Evolutionary conservation across 2,329 filamentous ascomycete species (phyloP), one percentile per base, ranked within the genome.

Genomic region (Proliferodiscus dingleyae): DNA sequence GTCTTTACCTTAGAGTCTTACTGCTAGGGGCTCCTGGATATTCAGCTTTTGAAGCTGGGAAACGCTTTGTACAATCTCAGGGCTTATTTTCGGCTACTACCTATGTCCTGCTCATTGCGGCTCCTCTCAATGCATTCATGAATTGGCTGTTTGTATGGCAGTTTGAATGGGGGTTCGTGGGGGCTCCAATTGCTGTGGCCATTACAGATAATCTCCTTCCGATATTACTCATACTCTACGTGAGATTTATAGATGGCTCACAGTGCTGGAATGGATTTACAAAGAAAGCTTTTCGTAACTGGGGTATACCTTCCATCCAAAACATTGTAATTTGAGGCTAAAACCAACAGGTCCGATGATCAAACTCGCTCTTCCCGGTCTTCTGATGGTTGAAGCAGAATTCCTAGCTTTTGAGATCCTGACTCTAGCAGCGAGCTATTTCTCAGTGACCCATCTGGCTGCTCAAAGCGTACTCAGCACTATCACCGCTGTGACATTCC

Each of bases 381-480:
- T 97, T 64, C 71, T 95, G 54, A 96, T 96, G 90, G 85, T 97
- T 2, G 83, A 94, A 64, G 89, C 91, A 4, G 91, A 97, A 64
- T 95, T 87, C 69, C 76, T 96, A 9, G 89, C 90, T 5, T 97
- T 97, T 64, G 91, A 97, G 65, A 81, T 95, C 39, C 72, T 95
- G 51, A 95, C 89, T 0, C 73, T 96, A n/a, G 81, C 83, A 7
- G 80, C 87, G 0, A 87, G 84, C 41, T 87, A 86, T 57, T 83
- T 96, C 47, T 87, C 86, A 13, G 81, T 87, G 2, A 83, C 83
- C 15, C 81, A 85, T 50, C 77, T 97, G 1, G 91, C 91, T 0
- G 90, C 93, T 0, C 90, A 98, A 66, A 90, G 86, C 26, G 83
- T 96, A 11, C 71, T 97, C 2, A 78, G 84, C 18, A 93, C 86